A percentile compares a stretch with the other conserved stretches of the same genome.
Evolutionary conservation across 495 filamentous ascomycete genomes (phyloP).

Genomic region (Penicillium salamii): DNA sequence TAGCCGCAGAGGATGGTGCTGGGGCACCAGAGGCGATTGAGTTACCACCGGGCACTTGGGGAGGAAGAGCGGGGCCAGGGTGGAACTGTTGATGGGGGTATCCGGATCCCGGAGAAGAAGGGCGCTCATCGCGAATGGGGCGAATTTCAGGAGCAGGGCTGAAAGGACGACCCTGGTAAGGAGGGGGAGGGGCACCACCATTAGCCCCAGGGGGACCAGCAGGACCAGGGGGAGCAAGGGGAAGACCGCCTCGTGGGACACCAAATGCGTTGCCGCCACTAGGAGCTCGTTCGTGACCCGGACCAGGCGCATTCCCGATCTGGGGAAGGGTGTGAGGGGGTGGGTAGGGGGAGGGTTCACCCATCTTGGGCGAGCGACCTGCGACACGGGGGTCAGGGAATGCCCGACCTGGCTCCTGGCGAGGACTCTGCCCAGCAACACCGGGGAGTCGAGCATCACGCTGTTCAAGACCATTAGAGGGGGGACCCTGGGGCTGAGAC

Average conservation of each 20-base stretch:
- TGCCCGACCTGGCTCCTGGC: slow-evolving; percentile 65
- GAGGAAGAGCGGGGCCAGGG: slow-evolving; percentile 62
- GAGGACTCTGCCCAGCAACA: slow-evolving; percentile 65
- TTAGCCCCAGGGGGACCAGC: slow-evolving; percentile 55
- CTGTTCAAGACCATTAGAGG: slow-evolving; percentile 73
- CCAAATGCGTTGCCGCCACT: slow-evolving; percentile 53
- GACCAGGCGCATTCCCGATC: slow-evolving; percentile 53
- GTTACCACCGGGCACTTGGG: slow-evolving; percentile 51
- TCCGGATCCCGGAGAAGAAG: slow-evolving; percentile 76
- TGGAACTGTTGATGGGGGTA: slow-evolving; percentile 79
- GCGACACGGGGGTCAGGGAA: slow-evolving; percentile 71
- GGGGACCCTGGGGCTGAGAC: slow-evolving; percentile 63
- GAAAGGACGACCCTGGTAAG: slow-evolving; percentile 56
- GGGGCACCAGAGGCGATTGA: slow-evolving; percentile 80
- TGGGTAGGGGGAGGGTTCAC: slow-evolving; percentile 60
- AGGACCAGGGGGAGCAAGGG: slow-evolving; percentile 3
- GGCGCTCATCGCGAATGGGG: slow-evolving; percentile 79
- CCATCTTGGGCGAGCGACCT: slow-evolving; percentile 63
- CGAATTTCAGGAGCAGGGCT: slow-evolving; percentile 83
- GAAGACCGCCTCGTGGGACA: slow-evolving; percentile 19
- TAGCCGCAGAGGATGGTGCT: slow-evolving; percentile 68
- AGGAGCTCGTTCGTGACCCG: slow-evolving; percentile 48
- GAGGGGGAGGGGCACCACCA: slow-evolving; percentile 46
- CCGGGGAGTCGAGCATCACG: slow-evolving; percentile 67
- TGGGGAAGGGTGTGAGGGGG: slow-evolving; percentile 59